Evolutionary conservation across 441 rosid genomes (phyloP), one percentile per base, ranked within the genome.

Genomic region (Gossypium trilobum): DNA sequence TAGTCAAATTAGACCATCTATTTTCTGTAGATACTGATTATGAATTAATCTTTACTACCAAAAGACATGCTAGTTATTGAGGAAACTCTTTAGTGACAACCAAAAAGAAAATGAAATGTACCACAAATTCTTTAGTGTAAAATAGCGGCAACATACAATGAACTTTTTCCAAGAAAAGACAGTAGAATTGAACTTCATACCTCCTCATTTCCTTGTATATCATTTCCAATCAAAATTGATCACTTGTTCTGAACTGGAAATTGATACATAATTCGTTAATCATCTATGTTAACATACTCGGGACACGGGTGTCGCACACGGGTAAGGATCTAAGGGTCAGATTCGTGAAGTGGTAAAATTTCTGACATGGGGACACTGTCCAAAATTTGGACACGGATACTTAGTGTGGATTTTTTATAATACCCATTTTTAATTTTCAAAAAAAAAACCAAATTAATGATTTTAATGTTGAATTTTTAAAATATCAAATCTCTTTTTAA

Each of bases 231-330:
- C 56, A 44, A 66, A 44, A 6, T 46, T 13, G 11, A 46, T 66
- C 39, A 46, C 70, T 66, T 54, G 3, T 67, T 67, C 71, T 67
- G 71, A 48, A 67, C 42, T n/a, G 16, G 42, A 50, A n/a, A 42
- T 51, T 25, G 71, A 67, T 67, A 14, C 14, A 50, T 22, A 67
- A 50, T 27, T 50, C 42, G 19, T 25, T 67, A 48, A 20, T 39
- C 46, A 39, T 39, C 46, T 39, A 39, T 39, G 46, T 39, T 39
- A 39, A 39, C 46, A 9, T 39, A 39, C 46, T 39, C 11, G 46
- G 46, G 46, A 39, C 46, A 39, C 2, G 11, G 46, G 46, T 39
- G 46, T 39, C 3, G 0, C 11, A 39, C 11, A 39, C 0, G 3
- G 44, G 11, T 39, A 8, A 39, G 44, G 44, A 39, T 39, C 44